Evolutionary conservation across 2,329 filamentous ascomycete species (phyloP), one percentile per base, ranked within the genome.

Genomic region (Ascosphaera apis): DNA sequence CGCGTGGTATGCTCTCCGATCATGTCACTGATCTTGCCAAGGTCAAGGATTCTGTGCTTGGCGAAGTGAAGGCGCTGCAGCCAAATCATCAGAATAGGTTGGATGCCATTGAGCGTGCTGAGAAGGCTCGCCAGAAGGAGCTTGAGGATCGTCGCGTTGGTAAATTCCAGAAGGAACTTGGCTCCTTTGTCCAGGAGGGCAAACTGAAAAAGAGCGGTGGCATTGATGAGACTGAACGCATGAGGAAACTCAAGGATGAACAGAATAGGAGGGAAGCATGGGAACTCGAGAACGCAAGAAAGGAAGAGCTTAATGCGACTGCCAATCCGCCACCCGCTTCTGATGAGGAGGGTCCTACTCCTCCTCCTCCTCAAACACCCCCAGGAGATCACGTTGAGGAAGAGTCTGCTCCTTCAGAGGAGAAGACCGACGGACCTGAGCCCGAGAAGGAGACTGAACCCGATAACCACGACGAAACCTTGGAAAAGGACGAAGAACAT

Each of bases 151-250:
- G 88, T 2, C 65, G 64, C 13, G 67, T 67, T 17, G 79, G 76
- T 25, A 79, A 81, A 19, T 76, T 98, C 49, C 81, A 79, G 53
- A 79, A 79, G 46, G 88, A 98, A 54, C 67, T 98, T 6, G 69
- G 72, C 12, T 67, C 58, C 21, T 98, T 95, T 50, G 86, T 95
- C 1, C 69, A 79, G 43, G 81, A 92, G 48, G 82, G 82, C 39
- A 88, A 79, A 55, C 61, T 98, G 44, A 95, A 92, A 67, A 95
- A 95, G 66, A 84, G 78, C 11, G 88, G 88, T 30, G 88, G 88
- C 0, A 76, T 92, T 35, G 88, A 95, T 53, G 88, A 98, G 57
- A 76, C 84, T 0, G 88, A 98, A 57, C 68, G 88, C 36, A 64
- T 81, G 33, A 67, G 88, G 35, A 76, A 76, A 50, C 69, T 74